These are phyloP conservation scores for Carex littledalei DNA, from an alignment of 176 grass and related monocot species.

Conservation along the genomic window DNA sequence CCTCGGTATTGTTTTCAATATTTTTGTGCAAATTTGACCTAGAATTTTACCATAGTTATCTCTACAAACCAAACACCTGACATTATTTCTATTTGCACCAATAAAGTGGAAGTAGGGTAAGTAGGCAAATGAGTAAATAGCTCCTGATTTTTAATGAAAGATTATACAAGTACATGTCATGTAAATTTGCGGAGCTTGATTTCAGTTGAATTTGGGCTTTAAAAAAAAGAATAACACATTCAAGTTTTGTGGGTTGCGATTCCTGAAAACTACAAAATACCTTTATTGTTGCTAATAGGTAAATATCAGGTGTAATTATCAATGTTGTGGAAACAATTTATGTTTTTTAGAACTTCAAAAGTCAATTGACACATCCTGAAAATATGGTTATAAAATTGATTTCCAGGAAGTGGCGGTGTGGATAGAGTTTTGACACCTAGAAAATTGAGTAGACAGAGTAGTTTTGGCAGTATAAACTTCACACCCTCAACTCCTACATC, in stretches of 20 bases:
- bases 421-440: slow-evolving; percentile 63
- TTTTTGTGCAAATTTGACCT: not conserved
- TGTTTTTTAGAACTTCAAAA: not conserved
- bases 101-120: not conserved
- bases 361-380: not conserved
- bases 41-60: slow-evolving; percentile 9
- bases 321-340: not conserved
- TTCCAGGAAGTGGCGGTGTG: slow-evolving; percentile 70
- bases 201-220: not conserved
- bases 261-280: not conserved
- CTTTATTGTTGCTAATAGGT: slow-evolving; percentile 1
- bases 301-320: not conserved
- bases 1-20: slow-evolving; percentile 54
- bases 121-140: not conserved
- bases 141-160: not conserved
- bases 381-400: not conserved
- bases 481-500: slow-evolving; percentile 50
- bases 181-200: not conserved
- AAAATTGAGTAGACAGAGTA: slow-evolving; percentile 78
- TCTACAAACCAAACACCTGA: not conserved
- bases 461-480: slow-evolving; percentile 60
- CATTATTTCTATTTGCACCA: not conserved
- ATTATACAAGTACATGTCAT: not conserved
- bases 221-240: not conserved
- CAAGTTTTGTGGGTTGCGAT: not conserved